Percentiles rank a stretch among this genome's conserved stretches.
phyloP scores from a whole-genome alignment of 2,329 filamentous ascomycete genomes.

The Trichophyton schoenleinii region DNA sequence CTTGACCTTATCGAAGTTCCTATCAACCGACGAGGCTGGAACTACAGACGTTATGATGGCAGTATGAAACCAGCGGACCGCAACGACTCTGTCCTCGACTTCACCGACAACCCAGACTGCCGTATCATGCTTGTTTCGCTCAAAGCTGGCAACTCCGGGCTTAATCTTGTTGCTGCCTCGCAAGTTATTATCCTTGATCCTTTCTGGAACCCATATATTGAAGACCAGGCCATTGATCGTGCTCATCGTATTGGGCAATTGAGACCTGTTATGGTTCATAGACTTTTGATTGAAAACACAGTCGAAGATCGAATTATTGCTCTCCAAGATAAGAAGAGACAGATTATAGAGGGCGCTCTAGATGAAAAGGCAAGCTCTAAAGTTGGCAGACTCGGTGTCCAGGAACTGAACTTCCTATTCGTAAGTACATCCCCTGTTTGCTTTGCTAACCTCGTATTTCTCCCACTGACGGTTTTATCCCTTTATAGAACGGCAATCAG shows the following conservation, averaged over 20 bases:
- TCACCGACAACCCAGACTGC: conserved; percentile 48
- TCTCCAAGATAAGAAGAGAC: conserved; percentile 66
- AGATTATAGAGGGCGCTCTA: conserved; percentile 64
- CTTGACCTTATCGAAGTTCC: conserved; percentile 67
- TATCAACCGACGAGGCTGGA: conserved; percentile 45
- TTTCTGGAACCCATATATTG: conserved; percentile 89
- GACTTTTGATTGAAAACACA: conserved; percentile 61
- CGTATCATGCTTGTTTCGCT: conserved; percentile 66
- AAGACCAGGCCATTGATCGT: conserved; percentile 83
- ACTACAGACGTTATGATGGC: conserved; percentile 62
- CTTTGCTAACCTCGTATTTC: not conserved
- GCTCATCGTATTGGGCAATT: conserved; percentile 78
- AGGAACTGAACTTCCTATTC: conserved; percentile 61
- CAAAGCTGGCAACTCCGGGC: conserved; percentile 70
- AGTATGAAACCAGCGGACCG: conserved; percentile 56
- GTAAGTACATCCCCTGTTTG: not conserved
- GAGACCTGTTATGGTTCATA: conserved; percentile 62
- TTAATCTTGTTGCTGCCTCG: conserved; percentile 72
- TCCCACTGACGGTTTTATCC: not conserved
- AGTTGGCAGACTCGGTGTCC: conserved; percentile 52
- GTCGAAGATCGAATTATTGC: conserved; percentile 78
- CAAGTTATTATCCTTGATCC: conserved; percentile 85
- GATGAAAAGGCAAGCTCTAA: conserved; percentile 59
- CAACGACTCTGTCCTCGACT: conserved; percentile 54
- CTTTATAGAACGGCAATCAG: not conserved